Percentiles rank a stretch among this genome's conserved stretches.
These are phyloP conservation scores for Helenozyma rhizophorensis DNA, from an alignment of 805 yeast genomes.

Conservation along the genomic window DNA sequence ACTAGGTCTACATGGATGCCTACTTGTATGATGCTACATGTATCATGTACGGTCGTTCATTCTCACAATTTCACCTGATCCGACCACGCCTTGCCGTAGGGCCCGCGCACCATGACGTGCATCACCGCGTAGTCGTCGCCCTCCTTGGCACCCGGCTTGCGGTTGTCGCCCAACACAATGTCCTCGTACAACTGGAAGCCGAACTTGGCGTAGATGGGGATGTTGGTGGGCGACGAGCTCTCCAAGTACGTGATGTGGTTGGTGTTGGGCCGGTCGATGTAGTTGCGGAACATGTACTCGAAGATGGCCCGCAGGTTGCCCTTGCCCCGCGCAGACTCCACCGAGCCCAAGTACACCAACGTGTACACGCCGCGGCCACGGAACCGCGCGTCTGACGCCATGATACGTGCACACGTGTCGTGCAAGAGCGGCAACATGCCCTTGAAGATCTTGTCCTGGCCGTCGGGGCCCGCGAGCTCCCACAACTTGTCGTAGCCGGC, in stretches of 20 bases:
- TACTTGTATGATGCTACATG: too few species aligned
- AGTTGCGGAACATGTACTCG: conserved; percentile 43
- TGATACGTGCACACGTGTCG: conserved; percentile 42
- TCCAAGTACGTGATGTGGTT: conserved; percentile 45
- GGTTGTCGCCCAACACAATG: conserved; percentile 39
- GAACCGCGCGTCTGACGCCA: conserved; percentile 37
- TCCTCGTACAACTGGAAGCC: conserved; percentile 48
- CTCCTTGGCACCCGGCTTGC: conserved; percentile 20
- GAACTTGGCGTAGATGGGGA: conserved; percentile 51
- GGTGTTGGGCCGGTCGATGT: conserved; percentile 37
- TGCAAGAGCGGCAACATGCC: conserved; percentile 50
- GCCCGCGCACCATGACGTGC: conserved; percentile 42
- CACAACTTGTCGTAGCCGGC: conserved; percentile 52
- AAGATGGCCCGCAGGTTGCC: conserved; percentile 51
- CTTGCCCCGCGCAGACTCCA: conserved; percentile 47
- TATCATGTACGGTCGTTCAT: too few species aligned
- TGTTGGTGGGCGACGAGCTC: conserved; percentile 41
- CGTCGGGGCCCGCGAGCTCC: conserved; percentile 44
- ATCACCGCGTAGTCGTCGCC: conserved; percentile 39
- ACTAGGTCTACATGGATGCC: too few species aligned
- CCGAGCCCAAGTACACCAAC: conserved; percentile 45
- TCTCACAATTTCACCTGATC: too few species aligned
- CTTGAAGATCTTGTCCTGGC: conserved; percentile 46
- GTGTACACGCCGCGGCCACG: conserved; percentile 34
- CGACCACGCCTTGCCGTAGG: conserved; percentile 30